Percentiles rank a stretch among this genome's conserved stretches.
Conservation (phyloP, 75 land plant species). For the Azolla pinnata region DNA sequence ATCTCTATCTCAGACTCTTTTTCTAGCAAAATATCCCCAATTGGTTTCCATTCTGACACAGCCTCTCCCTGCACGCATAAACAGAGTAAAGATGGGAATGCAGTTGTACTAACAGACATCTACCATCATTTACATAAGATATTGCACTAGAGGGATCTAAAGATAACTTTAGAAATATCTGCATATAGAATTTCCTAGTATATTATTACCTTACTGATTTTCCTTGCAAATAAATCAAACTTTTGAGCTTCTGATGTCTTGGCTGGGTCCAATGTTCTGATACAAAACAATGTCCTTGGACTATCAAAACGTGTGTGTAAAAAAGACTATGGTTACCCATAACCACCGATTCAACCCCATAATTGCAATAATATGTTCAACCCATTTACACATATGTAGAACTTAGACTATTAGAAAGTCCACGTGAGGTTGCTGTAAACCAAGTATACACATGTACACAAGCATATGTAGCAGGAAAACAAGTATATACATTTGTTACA, state of each 20-base stretch:
- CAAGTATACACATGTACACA: slow-evolving; percentile 1
- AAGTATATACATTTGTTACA: not conserved
- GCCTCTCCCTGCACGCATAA: not conserved
- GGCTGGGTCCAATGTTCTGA: slow-evolving; percentile 1
- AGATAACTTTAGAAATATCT: too few species aligned
- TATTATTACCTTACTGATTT: not conserved
- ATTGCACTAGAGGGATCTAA: too few species aligned
- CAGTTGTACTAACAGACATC: not conserved
- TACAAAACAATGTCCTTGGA: not conserved
- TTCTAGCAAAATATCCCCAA: not conserved
- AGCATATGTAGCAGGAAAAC: too few species aligned
- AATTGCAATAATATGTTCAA: not conserved
- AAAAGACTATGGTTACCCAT: not conserved
- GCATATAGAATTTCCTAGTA: too few species aligned
- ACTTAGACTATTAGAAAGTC: too few species aligned
- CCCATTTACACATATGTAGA: not conserved
- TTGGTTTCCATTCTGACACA: not conserved
- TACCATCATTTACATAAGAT: not conserved
- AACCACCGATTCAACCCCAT: not conserved
- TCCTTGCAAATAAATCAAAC: slow-evolving; percentile 3
- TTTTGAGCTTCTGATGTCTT: not conserved
- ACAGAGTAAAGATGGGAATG: not conserved
- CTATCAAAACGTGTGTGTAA: not conserved
- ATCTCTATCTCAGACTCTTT: slow-evolving; percentile 1
- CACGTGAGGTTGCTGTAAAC: too few species aligned